phyloP scores from a whole-genome alignment of 108 stramenopile genomes.

The Seminavis robusta region DNA sequence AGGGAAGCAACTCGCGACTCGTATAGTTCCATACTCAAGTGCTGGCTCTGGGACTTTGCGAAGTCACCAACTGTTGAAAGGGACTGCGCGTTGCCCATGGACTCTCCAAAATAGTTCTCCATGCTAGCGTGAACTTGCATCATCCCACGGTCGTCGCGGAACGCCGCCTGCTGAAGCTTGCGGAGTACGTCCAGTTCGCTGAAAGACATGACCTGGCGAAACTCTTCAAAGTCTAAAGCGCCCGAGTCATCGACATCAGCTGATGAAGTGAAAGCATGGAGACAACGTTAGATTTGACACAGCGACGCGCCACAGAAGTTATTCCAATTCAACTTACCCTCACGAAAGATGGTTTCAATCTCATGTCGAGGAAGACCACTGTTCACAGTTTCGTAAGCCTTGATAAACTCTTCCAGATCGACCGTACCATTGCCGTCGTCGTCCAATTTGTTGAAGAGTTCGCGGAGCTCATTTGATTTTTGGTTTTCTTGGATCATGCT shows the following conservation, averaged over 20 bases:
- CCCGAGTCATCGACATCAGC: slow-evolving; percentile 39
- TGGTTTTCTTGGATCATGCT: slow-evolving; percentile 36
- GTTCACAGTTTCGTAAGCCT: slow-evolving; percentile 22
- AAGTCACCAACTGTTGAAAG: no score
- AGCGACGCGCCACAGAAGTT: background rate
- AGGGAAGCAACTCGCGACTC: slow-evolving; percentile 72
- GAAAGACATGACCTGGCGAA: slow-evolving; percentile 9
- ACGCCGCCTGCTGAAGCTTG: slow-evolving; percentile 37
- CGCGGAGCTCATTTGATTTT: slow-evolving; percentile 21
- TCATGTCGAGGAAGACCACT: slow-evolving; percentile 20
- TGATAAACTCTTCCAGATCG: slow-evolving; percentile 38
- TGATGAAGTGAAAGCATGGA: no score
- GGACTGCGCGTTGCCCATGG: slow-evolving; percentile 30
- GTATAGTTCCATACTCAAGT: slow-evolving; percentile 58
- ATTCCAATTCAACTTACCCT: no score
- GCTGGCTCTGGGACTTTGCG: slow-evolving; percentile 39
- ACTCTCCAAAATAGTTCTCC: slow-evolving; percentile 71
- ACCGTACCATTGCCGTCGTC: slow-evolving; percentile 37
- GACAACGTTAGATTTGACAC: no score
- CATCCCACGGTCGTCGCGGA: slow-evolving; percentile 53
- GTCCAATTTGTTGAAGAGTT: slow-evolving; percentile 47
- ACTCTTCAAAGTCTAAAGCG: slow-evolving; percentile 42
- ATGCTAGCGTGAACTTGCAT: slow-evolving; percentile 44
- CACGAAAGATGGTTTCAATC: slow-evolving; percentile 28
- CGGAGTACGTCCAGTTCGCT: slow-evolving; percentile 15